Base-by-base conservation (phyloP, 2,329 filamentous ascomycete genomes). In the Colletotrichum kahawae region DNA sequence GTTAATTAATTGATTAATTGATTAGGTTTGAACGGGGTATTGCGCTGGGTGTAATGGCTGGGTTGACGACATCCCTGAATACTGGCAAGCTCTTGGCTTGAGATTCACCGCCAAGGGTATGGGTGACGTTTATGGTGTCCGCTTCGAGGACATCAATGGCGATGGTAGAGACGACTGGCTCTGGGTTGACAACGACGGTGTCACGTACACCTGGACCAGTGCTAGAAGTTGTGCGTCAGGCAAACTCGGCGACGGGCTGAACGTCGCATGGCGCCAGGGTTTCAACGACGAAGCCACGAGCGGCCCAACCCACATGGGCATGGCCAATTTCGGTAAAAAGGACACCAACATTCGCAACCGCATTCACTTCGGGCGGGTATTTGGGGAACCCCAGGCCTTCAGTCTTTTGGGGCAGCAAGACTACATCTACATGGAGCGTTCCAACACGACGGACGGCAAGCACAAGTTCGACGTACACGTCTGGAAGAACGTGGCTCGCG, bases 51-150 rank as follows among this genome's bases (percentile, higher is more conserved):
- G n/a, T n/a, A 85, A 84, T 56, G 81, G 80, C 10, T 80, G 80
- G 18, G 70, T 74, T 34, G 79, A 78, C 3, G 78, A 83, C 6
- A 76, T 65, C 3, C 81, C 83, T 0, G 75, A 74, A 1, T 84
- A 81, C 74, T 86, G 83, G 82, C 82, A 86, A 72, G 67, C 76
- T 1, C 77, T 85, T 38, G 81, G 77, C 5, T 13, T 74, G 21
- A 66, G 76, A 4, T 82, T 79, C 57, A 74, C 72, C 1, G 71
- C 51, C 16, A 75, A 79, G 57, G 70, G 68, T 3, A 79, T 78
- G 72, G 77, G 79, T 1, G 76, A 80, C 33, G 36, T 77, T 8
- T 21, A 43, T 4, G 80, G 79, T 1, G 63, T 81, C 7, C 76
- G 76, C 2, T 78, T 80, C 29, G 75, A 77, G 5, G 80, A 82